Percentiles rank a stretch among this genome's conserved stretches.
These are phyloP conservation scores for Wallacemonas collosoma DNA, from an alignment of 208 protist genomes.

Conservation along the genomic window DNA sequence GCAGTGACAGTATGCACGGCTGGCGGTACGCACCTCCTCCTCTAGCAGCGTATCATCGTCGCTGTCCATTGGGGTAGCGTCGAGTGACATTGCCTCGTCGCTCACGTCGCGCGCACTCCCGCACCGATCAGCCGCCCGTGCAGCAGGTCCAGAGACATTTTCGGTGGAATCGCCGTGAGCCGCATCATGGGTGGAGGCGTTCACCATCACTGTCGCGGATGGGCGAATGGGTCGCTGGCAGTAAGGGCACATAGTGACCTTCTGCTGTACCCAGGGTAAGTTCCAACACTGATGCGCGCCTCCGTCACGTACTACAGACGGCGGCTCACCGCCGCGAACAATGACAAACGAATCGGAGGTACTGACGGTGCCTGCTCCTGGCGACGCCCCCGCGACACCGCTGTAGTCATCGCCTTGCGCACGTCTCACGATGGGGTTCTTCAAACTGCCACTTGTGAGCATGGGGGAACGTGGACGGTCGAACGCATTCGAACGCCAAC, in stretches of 20 bases:
- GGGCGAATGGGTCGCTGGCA: slow-evolving; percentile 40
- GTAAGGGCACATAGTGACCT: slow-evolving; percentile 49
- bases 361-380: background rate
- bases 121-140: no score
- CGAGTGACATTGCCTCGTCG: slow-evolving; percentile 18
- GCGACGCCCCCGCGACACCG: background rate
- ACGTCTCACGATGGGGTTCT: slow-evolving; percentile 14
- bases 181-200: no score
- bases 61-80: background rate
- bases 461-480: slow-evolving; percentile 6
- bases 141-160: no score
- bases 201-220: no score
- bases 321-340: slow-evolving; percentile 3
- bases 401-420: slow-evolving; percentile 17
- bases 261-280: slow-evolving; percentile 49
- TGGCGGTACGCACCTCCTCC: background rate
- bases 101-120: slow-evolving; percentile 8
- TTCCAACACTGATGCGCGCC: slow-evolving; percentile 38
- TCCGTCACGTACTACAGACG: slow-evolving; percentile 7
- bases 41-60: slow-evolving; percentile 8
- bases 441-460: slow-evolving; percentile 16
- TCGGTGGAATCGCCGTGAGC: no score
- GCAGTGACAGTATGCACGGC: slow-evolving; percentile 29
- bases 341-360: slow-evolving; percentile 1
- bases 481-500: background rate